Base-by-base conservation (phyloP, 257 asterid genomes). In the Verbascum thapsus region DNA sequence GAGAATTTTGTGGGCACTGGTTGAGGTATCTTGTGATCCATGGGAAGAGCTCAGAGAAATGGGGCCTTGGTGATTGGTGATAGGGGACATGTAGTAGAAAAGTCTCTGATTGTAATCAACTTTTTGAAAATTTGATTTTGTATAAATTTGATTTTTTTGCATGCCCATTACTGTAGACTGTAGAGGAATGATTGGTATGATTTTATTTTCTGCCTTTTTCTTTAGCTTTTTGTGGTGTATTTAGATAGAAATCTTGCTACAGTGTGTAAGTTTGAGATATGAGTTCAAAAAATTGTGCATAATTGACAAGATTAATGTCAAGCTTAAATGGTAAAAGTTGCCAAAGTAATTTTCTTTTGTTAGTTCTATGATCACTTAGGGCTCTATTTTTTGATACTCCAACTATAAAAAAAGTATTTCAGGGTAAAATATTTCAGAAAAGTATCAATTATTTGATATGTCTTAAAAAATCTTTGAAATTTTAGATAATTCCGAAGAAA, bases 301-400 rank as follows among this genome's bases (percentile, higher is more conserved):
- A 58, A 39, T 40, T 63, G 50, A 13, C 15, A 38, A 13, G 23
- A 8, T 17, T 54, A 41, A 60, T 30, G 37, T 53, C 39, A 43
- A 51, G 64, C 23, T 53, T 44, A 40, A 67, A 26, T 34, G 50
- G 67, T 58, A 43, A n/a, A n/a, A n/a, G n/a, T n/a, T n/a, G n/a
- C n/a, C n/a, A n/a, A n/a, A n/a, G n/a, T n/a, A n/a, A n/a, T 34
- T 44, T 55, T 66, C 2, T 53, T 74, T 69, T 54, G 72, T 64
- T 73, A 35, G 68, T 66, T 63, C 60, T 34, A 66, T 52, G 76
- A 65, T 64, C 61, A n/a, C n/a, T n/a, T n/a, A n/a, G n/a, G n/a
- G n/a, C n/a, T n/a, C n/a, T n/a, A n/a, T n/a, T n/a, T n/a, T n/a
- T n/a, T n/a, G n/a, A n/a, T n/a, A n/a, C n/a, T n/a, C n/a, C n/a